A percentile compares a stretch with the other conserved stretches of the same genome.
These are phyloP conservation scores for Dictyostelium discoideum DNA, from an alignment of 78 protist genomes.

Conservation along the genomic window dicty_2.7 NC_007088.5:5801001-5801500, in stretches of 20 bases:
- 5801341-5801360: background rate
- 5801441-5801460: background rate
- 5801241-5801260: background rate
- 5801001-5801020: background rate
- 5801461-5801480: slow-evolving; percentile 3
- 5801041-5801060: background rate
- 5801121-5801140: background rate
- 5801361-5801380: background rate
- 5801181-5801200: background rate
- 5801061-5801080: background rate
- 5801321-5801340: background rate
- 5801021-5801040: background rate
- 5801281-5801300: too few species aligned
- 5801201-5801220: background rate
- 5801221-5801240: background rate
- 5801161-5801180: background rate
- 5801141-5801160: background rate
- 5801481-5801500: slow-evolving; percentile 28
- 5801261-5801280: too few species aligned
- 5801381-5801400: background rate
- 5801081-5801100: background rate
- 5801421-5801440: background rate
- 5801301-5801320: too few species aligned
- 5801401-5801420: background rate
- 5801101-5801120: background rate